Evolutionary conservation across 805 yeast genomes (phyloP), one percentile per base, ranked within the genome.

Genomic region (Metschnikowia aberdeeniae): DNA sequence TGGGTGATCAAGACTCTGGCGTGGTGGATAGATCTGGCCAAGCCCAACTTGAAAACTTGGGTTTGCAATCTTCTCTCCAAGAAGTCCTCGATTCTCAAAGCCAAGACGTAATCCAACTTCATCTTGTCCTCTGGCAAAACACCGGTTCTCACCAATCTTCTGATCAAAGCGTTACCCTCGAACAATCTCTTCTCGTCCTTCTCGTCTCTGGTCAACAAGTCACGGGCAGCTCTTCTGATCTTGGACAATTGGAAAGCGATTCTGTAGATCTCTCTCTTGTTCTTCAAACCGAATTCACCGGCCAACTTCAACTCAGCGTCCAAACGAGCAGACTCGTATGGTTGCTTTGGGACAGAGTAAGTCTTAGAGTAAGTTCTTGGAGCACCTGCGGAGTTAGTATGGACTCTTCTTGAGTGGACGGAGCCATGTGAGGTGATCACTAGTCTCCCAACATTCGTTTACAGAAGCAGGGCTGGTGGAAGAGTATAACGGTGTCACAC

Each of bases 171-270:
- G 75, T 93, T 93, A 87, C 99, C 99, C 81, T 93, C 99, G 83
- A 93, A 93, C 71, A 93, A 86, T 82, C 99, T 89, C 89, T 90
- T 93, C 85, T 96, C 97, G 79, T 93, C 99, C 85, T 93, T 93
- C 83, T 93, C 99, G 70, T 93, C 99, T 82, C 97, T 89, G 82
- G 99, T 93, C 78, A 93, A 85, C 69, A 93, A 82, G 72, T 93
- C 98, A 86, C 99, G 96, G 72, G 99, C 99, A 76, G 99, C 99
- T 82, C 99, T 89, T 82, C 99, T 90, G 74, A 93, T 92, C 85
- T 93, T 93, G 58, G 99, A 93, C 71, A 93, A 87, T 81, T 93
- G 98, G 84, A 86, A 88, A 76, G 95, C 95, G 75, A 93, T 90
- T 86, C 99, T 89, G 95, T 93, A 93, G 76, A 93, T 89, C 81